These are phyloP conservation scores for Saccharomyces hybrid DNA, from an alignment of 1,139 yeast genomes.

Conservation along the genomic window DNA sequence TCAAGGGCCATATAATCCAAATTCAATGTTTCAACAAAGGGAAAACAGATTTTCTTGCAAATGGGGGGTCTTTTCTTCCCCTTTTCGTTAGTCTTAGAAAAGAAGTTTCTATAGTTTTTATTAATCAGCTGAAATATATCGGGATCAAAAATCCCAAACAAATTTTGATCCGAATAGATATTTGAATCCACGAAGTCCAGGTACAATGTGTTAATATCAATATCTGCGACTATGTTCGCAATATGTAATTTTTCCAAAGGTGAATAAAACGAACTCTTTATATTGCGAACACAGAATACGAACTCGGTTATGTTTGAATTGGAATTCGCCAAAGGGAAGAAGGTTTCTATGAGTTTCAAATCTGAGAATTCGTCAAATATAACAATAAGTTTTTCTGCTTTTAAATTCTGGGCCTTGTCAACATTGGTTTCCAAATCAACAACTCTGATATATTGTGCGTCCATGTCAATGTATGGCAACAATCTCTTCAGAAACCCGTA, in stretches of 20 bases:
- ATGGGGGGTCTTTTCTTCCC: slow-evolving; percentile 7
- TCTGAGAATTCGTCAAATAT: background rate
- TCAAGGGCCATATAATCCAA: slow-evolving; percentile 19
- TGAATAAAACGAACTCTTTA: background rate
- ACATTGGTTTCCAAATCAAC: background rate
- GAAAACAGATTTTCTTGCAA: slow-evolving; percentile 10
- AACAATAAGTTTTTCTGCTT: background rate
- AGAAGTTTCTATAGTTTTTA: background rate
- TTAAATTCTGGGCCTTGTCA: background rate
- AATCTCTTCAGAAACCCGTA: background rate
- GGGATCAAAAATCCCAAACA: slow-evolving; percentile 15
- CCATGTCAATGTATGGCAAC: background rate
- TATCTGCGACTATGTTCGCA: background rate
- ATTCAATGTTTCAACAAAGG: slow-evolving; percentile 8
- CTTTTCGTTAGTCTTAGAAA: background rate
- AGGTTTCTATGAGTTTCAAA: background rate
- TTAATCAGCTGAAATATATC: slow-evolving; percentile 8
- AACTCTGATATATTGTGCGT: background rate
- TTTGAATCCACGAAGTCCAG: slow-evolving; percentile 6
- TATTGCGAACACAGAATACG: background rate
- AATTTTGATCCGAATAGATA: slow-evolving; percentile 7
- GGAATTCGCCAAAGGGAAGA: background rate
- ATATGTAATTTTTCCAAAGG: background rate
- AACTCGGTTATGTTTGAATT: background rate
- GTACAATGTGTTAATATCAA: background rate